Evolutionary conservation across 345 rosid genomes (phyloP).

Genomic region (Gossypium australe): DNA sequence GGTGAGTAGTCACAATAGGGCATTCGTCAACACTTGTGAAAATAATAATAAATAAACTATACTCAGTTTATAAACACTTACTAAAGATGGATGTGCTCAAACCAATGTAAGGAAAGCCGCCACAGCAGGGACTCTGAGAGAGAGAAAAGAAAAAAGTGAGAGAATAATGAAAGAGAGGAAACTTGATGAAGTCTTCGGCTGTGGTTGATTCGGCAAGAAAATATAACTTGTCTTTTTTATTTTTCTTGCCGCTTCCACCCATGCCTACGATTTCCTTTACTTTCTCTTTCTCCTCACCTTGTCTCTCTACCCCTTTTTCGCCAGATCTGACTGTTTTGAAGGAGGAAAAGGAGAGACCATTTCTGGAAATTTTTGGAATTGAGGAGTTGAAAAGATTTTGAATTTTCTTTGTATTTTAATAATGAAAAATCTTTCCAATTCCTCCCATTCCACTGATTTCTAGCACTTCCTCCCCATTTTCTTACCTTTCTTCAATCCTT

Average conservation of each 20-base stretch:
- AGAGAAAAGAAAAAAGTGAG: neutral
- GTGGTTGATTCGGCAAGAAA: neutral
- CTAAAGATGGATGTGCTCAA: slow-evolving; percentile 60
- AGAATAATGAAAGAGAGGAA: neutral
- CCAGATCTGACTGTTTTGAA: neutral
- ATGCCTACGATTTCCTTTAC: neutral
- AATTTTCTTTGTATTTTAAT: neutral
- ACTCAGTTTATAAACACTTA: slow-evolving; percentile 35
- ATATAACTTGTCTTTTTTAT: too few species aligned
- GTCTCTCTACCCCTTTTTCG: neutral
- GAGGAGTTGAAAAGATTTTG: neutral
- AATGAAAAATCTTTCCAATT: neutral
- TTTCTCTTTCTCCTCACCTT: neutral
- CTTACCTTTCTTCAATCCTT: neutral
- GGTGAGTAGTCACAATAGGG: neutral
- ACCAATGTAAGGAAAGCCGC: neutral
- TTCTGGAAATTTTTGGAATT: neutral
- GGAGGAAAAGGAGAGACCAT: neutral
- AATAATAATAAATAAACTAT: neutral
- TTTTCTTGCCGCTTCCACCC: slow-evolving; percentile 3
- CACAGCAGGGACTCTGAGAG: neutral
- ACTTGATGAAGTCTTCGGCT: neutral
- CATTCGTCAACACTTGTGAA: neutral
- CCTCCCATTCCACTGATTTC: neutral
- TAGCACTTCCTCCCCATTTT: neutral